These are phyloP conservation scores for Isabelozyma pseudorhagii DNA, from an alignment of 805 yeast genomes.

Conservation along the genomic window DNA sequence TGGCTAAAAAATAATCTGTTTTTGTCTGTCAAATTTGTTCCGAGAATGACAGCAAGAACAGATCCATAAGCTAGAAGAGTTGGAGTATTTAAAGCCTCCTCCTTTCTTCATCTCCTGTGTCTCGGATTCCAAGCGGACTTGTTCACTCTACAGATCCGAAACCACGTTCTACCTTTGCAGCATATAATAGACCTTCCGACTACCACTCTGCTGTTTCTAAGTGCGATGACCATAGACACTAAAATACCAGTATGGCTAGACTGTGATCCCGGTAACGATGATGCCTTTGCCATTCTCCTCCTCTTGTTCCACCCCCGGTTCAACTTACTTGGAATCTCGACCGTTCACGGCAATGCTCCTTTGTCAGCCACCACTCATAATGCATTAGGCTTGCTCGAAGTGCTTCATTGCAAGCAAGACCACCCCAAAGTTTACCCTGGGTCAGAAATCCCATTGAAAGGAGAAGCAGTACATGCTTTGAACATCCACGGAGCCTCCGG, in stretches of 20 bases:
- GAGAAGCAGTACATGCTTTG: conserved; percentile 51
- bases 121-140: too few relatives aligned
- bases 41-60: conserved; percentile 13
- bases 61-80: not conserved
- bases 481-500: conserved; percentile 75
- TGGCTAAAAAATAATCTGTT: not conserved
- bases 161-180: too few relatives aligned
- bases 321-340: conserved; percentile 64
- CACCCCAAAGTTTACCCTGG: conserved; percentile 69
- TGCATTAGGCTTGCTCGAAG: conserved; percentile 63
- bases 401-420: conserved; percentile 37
- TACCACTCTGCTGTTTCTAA: not conserved
- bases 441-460: conserved; percentile 52
- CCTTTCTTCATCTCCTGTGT: too few relatives aligned
- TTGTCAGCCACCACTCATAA: conserved; percentile 64
- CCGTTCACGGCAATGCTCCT: conserved; percentile 72
- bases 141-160: too few relatives aligned
- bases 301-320: conserved; percentile 59
- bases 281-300: conserved; percentile 69
- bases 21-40: not conserved
- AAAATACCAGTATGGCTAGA: conserved; percentile 74
- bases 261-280: conserved; percentile 93
- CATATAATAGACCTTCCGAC: too few relatives aligned
- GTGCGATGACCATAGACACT: conserved; percentile 3
- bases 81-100: too few relatives aligned